A percentile compares a stretch with the other conserved stretches of the same genome.
Conservation (phyloP, 805 yeast species). For the Candida maltosa region DNA sequence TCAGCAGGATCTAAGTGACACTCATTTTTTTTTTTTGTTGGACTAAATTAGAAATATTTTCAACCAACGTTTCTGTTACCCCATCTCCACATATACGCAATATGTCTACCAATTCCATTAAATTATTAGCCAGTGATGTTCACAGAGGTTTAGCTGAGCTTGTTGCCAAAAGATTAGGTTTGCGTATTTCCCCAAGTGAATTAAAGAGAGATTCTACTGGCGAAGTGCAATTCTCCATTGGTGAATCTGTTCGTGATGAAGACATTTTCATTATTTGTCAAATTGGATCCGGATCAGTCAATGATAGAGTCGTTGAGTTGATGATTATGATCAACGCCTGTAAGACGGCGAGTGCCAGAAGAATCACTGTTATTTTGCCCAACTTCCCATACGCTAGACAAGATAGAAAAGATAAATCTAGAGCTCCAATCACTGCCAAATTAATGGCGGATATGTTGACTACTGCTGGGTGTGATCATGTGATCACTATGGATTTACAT, state of each 20-base stretch:
- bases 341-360: slow-evolving; percentile 76
- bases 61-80: no score
- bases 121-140: slow-evolving; percentile 62
- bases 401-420: slow-evolving; percentile 78
- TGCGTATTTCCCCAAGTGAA: slow-evolving; percentile 66
- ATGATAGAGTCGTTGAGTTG: slow-evolving; percentile 67
- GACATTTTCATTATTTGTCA: slow-evolving; percentile 78
- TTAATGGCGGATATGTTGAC: slow-evolving; percentile 78
- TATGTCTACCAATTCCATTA: slow-evolving; percentile 67
- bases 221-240: slow-evolving; percentile 69
- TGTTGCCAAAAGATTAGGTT: slow-evolving; percentile 67
- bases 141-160: slow-evolving; percentile 80
- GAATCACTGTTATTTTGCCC: slow-evolving; percentile 80
- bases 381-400: slow-evolving; percentile 88
- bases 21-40: no score
- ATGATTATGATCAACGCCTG: slow-evolving; percentile 80
- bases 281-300: slow-evolving; percentile 67
- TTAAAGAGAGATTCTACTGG: slow-evolving; percentile 77
- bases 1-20: no score
- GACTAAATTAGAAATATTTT: no score
- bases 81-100: no score
- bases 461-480: slow-evolving; percentile 84
- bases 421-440: slow-evolving; percentile 86
- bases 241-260: slow-evolving; percentile 82
- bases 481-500: slow-evolving; percentile 82